Percentiles rank a stretch among this genome's conserved stretches.
Evolutionary conservation across 2,329 filamentous ascomycete species (phyloP).

Genomic region (Claviceps arundinis): DNA sequence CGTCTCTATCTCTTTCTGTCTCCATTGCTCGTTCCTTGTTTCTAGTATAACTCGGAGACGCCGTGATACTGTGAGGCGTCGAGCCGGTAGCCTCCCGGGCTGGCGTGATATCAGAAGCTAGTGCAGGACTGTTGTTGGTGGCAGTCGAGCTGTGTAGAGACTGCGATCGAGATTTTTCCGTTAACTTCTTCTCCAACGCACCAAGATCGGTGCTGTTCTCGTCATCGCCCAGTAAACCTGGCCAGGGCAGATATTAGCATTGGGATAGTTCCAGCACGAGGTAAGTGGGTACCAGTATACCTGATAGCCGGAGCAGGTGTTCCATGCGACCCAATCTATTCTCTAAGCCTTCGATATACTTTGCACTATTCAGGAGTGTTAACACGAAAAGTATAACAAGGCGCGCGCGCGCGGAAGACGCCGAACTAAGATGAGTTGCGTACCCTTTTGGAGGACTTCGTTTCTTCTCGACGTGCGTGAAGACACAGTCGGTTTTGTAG

Average conservation of each 20-base stretch:
- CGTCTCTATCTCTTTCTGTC: constrained; percentile 19
- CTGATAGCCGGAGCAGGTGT: constrained; percentile 73
- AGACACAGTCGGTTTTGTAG: constrained; percentile 95
- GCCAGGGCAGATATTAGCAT: neutral
- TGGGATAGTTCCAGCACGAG: neutral
- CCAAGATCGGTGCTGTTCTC: constrained; percentile 80
- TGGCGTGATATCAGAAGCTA: constrained; percentile 34
- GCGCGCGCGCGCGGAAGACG: neutral
- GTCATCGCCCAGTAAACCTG: constrained; percentile 69
- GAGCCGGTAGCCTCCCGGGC: constrained; percentile 28
- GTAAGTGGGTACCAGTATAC: constrained; percentile 17
- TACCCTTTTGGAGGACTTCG: constrained; percentile 93
- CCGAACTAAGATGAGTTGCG: constrained; percentile 12
- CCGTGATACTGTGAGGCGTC: constrained; percentile 40
- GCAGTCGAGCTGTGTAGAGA: constrained; percentile 36
- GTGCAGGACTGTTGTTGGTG: constrained; percentile 29
- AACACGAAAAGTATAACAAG: neutral
- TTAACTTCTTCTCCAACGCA: constrained; percentile 66
- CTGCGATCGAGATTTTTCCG: constrained; percentile 33
- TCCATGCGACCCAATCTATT: constrained; percentile 95
- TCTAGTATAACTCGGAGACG: constrained; percentile 33
- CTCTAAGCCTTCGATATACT: constrained; percentile 95
- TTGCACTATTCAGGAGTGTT: constrained; percentile 46
- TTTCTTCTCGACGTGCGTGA: constrained; percentile 98
- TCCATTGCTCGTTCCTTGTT: constrained; percentile 24